These are phyloP conservation scores for Paecilomyces variotii DNA, from an alignment of 2,329 filamentous ascomycete species.

Conservation along the genomic window DNA sequence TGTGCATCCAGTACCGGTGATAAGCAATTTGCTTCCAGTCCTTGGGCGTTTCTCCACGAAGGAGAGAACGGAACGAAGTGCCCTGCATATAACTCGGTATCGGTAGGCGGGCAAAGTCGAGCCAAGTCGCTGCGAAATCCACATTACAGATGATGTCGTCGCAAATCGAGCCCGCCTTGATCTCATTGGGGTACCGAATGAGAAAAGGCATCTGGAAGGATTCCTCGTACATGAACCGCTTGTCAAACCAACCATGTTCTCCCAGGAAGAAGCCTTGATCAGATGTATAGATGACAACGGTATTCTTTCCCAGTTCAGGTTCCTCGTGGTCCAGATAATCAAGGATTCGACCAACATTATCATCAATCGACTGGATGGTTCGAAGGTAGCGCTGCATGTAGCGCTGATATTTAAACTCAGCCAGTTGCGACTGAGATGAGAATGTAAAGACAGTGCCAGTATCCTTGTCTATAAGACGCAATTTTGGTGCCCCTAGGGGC, in stretches of 20 bases:
- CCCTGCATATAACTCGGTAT: slow-evolving; percentile 48
- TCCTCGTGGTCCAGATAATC: slow-evolving; percentile 38
- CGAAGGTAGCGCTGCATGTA: slow-evolving; percentile 51
- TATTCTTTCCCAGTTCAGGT: slow-evolving; percentile 33
- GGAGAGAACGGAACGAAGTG: slow-evolving; percentile 32
- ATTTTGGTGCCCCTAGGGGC: too few species aligned
- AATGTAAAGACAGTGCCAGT: slow-evolving; percentile 42
- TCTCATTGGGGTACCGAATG: slow-evolving; percentile 38
- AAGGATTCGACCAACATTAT: slow-evolving; percentile 44
- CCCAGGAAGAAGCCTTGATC: slow-evolving; percentile 52
- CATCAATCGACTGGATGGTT: slow-evolving; percentile 46
- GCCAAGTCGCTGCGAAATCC: slow-evolving; percentile 46
- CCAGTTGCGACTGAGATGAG: slow-evolving; percentile 32
- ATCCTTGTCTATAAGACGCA: slow-evolving; percentile 39
- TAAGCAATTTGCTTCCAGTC: slow-evolving; percentile 48
- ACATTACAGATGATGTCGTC: slow-evolving; percentile 48
- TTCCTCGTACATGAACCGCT: slow-evolving; percentile 53
- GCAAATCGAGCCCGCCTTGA: slow-evolving; percentile 32
- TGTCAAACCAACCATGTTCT: slow-evolving; percentile 52
- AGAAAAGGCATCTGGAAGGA: slow-evolving; percentile 51
- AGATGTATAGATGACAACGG: slow-evolving; percentile 47
- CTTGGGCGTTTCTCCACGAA: slow-evolving; percentile 30
- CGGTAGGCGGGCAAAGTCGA: slow-evolving; percentile 37
- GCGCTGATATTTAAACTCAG: slow-evolving; percentile 49
- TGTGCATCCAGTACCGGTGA: slow-evolving; percentile 51